phyloP scores from a whole-genome alignment of 164 flowering plant genomes.

The Annona squamosa region DNA sequence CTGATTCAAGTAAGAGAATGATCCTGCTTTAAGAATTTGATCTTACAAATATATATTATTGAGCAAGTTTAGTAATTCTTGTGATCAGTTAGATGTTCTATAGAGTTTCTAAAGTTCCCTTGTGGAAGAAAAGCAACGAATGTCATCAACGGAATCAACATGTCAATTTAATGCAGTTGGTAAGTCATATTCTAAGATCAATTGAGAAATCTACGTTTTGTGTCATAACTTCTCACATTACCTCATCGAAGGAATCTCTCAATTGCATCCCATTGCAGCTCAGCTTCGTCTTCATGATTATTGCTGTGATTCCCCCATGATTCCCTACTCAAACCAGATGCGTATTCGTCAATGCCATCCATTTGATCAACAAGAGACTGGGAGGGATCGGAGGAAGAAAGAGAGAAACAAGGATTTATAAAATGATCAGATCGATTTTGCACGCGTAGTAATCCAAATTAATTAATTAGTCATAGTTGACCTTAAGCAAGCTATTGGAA shows the following conservation, averaged over 20 bases:
- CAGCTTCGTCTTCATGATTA: constrained; percentile 27
- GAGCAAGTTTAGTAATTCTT: too few relatives aligned
- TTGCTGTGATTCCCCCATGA: constrained; percentile 24
- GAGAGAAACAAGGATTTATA: background rate
- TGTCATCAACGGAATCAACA: background rate
- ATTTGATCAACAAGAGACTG: background rate
- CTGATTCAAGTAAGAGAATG: too few relatives aligned
- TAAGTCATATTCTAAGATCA: background rate
- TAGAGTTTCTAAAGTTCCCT: too few relatives aligned
- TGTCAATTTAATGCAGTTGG: background rate
- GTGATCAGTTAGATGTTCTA: too few relatives aligned
- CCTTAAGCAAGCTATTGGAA: too few relatives aligned
- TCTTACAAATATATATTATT: too few relatives aligned
- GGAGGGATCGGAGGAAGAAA: background rate
- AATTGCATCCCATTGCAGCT: constrained; percentile 56
- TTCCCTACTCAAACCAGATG: constrained; percentile 36
- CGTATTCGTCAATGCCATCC: background rate
- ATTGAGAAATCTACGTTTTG: background rate
- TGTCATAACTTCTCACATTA: constrained; percentile 11
- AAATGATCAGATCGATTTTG: too few relatives aligned
- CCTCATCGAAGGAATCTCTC: constrained; percentile 83
- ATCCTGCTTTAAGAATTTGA: too few relatives aligned
- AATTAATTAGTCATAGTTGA: too few relatives aligned
- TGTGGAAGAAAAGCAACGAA: background rate
- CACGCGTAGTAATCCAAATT: too few relatives aligned